These are phyloP conservation scores for Exophiala sp. DNA, from an alignment of 2,329 filamentous ascomycete species.

Conservation along the genomic window DNA sequence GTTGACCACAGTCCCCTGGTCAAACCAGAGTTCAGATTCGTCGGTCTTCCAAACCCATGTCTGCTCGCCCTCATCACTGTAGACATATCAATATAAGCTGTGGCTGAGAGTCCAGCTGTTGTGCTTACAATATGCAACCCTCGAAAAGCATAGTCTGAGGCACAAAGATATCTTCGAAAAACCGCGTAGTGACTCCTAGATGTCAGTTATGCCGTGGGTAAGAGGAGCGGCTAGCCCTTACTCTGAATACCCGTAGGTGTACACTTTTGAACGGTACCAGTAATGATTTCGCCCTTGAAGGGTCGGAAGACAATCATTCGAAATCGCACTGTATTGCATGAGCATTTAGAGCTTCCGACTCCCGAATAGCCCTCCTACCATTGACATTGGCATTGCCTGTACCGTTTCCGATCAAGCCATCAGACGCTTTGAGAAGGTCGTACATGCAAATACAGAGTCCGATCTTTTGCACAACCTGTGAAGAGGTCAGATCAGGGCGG, in stretches of 20 bases:
- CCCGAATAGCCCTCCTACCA: constrained; percentile 47
- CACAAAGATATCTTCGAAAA: constrained; percentile 89
- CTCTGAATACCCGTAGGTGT: constrained; percentile 66
- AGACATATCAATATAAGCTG: constrained; percentile 23
- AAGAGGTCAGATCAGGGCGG: background rate
- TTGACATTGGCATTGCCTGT: constrained; percentile 92
- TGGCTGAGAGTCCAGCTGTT: constrained; percentile 8
- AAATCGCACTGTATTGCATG: constrained; percentile 65
- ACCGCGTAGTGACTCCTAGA: constrained; percentile 67
- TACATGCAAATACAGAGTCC: constrained; percentile 91
- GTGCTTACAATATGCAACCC: constrained; percentile 65
- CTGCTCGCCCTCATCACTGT: constrained; percentile 65
- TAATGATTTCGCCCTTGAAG: constrained; percentile 88
- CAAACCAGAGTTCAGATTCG: constrained; percentile 73
- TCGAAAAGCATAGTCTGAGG: constrained; percentile 67
- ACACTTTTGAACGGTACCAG: constrained; percentile 73
- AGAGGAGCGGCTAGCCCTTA: constrained; percentile 37
- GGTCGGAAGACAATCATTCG: constrained; percentile 89
- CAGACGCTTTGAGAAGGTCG: constrained; percentile 80
- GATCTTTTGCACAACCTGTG: constrained; percentile 78
- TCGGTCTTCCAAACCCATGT: constrained; percentile 79
- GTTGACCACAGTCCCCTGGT: constrained; percentile 81
- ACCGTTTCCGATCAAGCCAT: constrained; percentile 89
- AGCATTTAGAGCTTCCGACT: background rate
- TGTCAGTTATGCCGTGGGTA: background rate